Percentiles rank a stretch among this genome's conserved stretches.
Conservation (phyloP, 345 rosid genomes). For the Populus tremula region DNA sequence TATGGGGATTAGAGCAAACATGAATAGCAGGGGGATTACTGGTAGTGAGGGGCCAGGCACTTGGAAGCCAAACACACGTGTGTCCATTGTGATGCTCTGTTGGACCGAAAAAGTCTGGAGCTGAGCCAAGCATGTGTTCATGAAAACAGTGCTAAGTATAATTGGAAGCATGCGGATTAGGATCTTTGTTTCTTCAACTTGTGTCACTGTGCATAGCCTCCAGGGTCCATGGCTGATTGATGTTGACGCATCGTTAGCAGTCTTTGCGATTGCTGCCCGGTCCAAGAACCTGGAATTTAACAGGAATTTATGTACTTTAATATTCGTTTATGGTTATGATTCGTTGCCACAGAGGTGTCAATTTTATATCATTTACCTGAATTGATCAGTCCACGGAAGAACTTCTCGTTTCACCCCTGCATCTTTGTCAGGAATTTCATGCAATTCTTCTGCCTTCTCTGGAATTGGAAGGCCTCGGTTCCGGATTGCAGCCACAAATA, state of each 20-base stretch:
- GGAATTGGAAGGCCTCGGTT: slow-evolving; percentile 45
- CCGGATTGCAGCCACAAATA: slow-evolving; percentile 42
- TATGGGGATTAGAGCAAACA: slow-evolving; percentile 44
- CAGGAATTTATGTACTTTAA: background rate
- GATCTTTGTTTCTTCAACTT: slow-evolving; percentile 64
- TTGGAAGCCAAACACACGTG: slow-evolving; percentile 36
- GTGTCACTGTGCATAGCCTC: slow-evolving; percentile 58
- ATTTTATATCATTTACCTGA: slow-evolving; percentile 34
- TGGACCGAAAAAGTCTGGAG: slow-evolving; percentile 60
- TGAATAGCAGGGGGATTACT: slow-evolving; percentile 50
- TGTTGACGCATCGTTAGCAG: slow-evolving; percentile 15
- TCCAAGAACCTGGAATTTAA: slow-evolving; percentile 41
- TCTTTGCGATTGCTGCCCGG: slow-evolving; percentile 42
- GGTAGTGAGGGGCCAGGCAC: slow-evolving; percentile 57
- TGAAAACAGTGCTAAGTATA: slow-evolving; percentile 55
- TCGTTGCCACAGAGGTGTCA: background rate
- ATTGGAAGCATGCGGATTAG: slow-evolving; percentile 56
- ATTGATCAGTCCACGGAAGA: slow-evolving; percentile 46
- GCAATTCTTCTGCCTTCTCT: slow-evolving; percentile 37
- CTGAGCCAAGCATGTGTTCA: slow-evolving; percentile 70
- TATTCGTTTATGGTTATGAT: background rate
- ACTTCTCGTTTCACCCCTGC: slow-evolving; percentile 33
- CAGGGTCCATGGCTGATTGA: slow-evolving; percentile 30
- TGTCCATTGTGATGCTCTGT: slow-evolving; percentile 60
- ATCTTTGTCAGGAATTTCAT: slow-evolving; percentile 47